phyloP scores from a whole-genome alignment of 2,329 filamentous ascomycete species.

The Tolypocladium nubicola region DNA sequence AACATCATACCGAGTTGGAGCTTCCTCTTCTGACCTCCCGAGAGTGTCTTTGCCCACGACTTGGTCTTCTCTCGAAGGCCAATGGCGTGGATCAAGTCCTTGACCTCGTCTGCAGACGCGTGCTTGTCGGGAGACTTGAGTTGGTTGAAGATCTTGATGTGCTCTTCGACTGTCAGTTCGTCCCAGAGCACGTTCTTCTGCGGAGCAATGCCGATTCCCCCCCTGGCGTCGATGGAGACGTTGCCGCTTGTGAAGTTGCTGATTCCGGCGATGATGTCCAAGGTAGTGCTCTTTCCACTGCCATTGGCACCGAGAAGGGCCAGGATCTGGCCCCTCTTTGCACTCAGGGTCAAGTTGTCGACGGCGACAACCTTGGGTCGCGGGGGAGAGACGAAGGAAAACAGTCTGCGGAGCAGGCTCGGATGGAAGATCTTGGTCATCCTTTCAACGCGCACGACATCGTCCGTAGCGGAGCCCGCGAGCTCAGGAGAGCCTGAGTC shows the following conservation, averaged over 20 bases:
- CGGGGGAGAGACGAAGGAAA: constrained; percentile 26
- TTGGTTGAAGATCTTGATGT: constrained; percentile 72
- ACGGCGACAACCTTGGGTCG: constrained; percentile 61
- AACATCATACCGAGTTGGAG: constrained; percentile 93
- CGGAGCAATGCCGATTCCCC: constrained; percentile 79
- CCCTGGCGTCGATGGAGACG: constrained; percentile 68
- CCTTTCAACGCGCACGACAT: constrained; percentile 57
- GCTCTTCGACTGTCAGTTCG: constrained; percentile 74
- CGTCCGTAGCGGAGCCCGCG: constrained; percentile 3
- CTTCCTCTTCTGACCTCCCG: constrained; percentile 86
- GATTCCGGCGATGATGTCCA: constrained; percentile 78
- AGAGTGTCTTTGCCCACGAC: constrained; percentile 66
- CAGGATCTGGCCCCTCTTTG: constrained; percentile 70
- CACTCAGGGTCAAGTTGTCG: constrained; percentile 60
- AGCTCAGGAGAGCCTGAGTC: constrained; percentile 2
- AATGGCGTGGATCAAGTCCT: constrained; percentile 55
- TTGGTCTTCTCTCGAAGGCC: constrained; percentile 67
- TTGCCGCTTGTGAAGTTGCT: constrained; percentile 65
- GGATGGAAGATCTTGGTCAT: constrained; percentile 75
- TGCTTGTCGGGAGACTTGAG: constrained; percentile 55
- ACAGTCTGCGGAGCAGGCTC: constrained; percentile 45
- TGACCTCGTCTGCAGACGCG: constrained; percentile 48
- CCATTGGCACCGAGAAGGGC: constrained; percentile 84
- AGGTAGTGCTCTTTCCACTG: constrained; percentile 79
- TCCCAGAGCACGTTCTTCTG: constrained; percentile 95